phyloP scores from a whole-genome alignment of 129 eudicot species.

The Saposhnikovia divaricata region DNA sequence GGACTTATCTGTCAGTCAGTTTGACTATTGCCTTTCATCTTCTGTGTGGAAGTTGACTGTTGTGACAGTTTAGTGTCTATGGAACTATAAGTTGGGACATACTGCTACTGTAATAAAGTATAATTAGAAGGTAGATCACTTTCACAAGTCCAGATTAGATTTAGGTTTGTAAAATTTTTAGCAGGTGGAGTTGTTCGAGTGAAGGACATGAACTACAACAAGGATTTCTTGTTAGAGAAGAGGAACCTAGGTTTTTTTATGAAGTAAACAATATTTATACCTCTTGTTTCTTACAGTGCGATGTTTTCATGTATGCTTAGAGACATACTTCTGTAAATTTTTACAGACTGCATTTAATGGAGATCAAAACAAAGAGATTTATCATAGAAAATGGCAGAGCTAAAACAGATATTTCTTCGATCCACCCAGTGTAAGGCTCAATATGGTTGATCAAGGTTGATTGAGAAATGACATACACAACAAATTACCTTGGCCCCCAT shows the following conservation, averaged over 20 bases:
- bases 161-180: background rate
- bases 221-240: background rate
- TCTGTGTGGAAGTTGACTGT: background rate
- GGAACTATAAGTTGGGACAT: background rate
- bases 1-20: background rate
- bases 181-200: background rate
- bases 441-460: background rate
- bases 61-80: background rate
- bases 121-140: background rate
- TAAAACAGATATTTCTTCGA: background rate
- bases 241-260: background rate
- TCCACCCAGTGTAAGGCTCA: background rate
- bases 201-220: background rate
- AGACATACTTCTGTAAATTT: background rate
- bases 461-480: conserved; percentile 1
- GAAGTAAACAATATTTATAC: background rate
- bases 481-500: conserved; percentile 89
- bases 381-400: background rate
- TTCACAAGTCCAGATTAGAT: background rate
- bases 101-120: background rate
- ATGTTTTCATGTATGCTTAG: background rate
- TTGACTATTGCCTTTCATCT: background rate
- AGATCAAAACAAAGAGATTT: background rate
- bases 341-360: too few species aligned
- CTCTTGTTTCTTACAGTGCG: background rate